Evolutionary conservation across 176 grass and related monocot genomes (phyloP).

Genomic region (Triticum dicoccoides): DNA sequence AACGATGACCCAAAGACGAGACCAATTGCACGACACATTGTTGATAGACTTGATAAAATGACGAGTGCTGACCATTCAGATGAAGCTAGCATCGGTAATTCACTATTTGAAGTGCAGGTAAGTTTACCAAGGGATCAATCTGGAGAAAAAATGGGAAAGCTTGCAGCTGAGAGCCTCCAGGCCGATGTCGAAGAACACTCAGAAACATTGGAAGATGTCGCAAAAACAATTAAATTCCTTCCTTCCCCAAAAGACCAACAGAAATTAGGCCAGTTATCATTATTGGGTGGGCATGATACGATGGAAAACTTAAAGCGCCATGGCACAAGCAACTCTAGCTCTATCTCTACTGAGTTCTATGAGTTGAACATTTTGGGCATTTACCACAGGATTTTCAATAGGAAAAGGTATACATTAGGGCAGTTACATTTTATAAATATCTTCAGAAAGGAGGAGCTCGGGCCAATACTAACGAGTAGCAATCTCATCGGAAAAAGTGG

Average conservation of each 20-base stretch:
- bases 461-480: too few relatives aligned
- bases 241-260: background rate
- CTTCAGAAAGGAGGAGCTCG: too few relatives aligned
- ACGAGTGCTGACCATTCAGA: background rate
- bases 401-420: too few relatives aligned
- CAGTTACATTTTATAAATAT: too few relatives aligned
- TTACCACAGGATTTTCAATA: too few relatives aligned
- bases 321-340: too few relatives aligned
- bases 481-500: fast-evolving
- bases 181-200: background rate
- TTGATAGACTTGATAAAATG: too few relatives aligned
- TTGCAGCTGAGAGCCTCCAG: background rate
- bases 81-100: background rate
- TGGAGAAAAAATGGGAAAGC: background rate
- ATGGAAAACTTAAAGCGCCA: background rate
- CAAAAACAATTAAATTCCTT: too few relatives aligned
- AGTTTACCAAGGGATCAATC: background rate
- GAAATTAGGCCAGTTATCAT: background rate
- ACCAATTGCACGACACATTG: too few relatives aligned
- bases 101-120: background rate
- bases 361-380: background rate
- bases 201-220: too few relatives aligned
- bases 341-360: too few relatives aligned
- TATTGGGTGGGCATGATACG: background rate
- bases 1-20: background rate